Evolutionary conservation across 306 rosid species (phyloP).

Genomic region (Benincasa hispida): DNA sequence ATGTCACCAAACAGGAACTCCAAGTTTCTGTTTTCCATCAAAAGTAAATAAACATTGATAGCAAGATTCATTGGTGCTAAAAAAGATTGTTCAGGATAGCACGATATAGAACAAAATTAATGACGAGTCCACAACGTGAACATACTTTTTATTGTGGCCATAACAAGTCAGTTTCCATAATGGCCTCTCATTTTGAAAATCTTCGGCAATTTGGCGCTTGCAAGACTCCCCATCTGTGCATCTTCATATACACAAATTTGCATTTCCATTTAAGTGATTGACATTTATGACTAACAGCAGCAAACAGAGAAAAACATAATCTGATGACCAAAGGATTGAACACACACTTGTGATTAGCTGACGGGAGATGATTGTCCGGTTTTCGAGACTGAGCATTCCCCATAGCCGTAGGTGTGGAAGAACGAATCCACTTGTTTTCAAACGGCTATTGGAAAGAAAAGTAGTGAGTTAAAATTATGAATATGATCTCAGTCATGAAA

Average conservation of each 20-base stretch:
- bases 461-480: slow-evolving; percentile 4
- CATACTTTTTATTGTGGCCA: slow-evolving; percentile 59
- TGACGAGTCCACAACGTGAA: background rate
- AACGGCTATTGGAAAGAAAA: slow-evolving; percentile 41
- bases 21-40: background rate
- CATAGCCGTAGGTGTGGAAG: slow-evolving; percentile 17
- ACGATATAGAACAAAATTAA: background rate
- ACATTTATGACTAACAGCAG: background rate
- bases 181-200: slow-evolving; percentile 67
- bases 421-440: slow-evolving; percentile 75
- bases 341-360: slow-evolving; percentile 49
- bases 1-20: background rate
- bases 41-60: background rate
- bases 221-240: slow-evolving; percentile 80
- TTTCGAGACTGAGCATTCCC: slow-evolving; percentile 19
- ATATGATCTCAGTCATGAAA: background rate
- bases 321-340: slow-evolving; percentile 1
- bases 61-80: background rate
- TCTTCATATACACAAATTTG: slow-evolving; percentile 27
- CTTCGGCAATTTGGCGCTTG: slow-evolving; percentile 57
- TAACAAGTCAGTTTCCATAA: slow-evolving; percentile 89
- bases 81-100: background rate
- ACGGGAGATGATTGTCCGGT: slow-evolving; percentile 37
- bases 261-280: background rate
- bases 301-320: slow-evolving; percentile 6